phyloP scores from a whole-genome alignment of 257 asterid species.

The Solanum chiquidenum region DNA sequence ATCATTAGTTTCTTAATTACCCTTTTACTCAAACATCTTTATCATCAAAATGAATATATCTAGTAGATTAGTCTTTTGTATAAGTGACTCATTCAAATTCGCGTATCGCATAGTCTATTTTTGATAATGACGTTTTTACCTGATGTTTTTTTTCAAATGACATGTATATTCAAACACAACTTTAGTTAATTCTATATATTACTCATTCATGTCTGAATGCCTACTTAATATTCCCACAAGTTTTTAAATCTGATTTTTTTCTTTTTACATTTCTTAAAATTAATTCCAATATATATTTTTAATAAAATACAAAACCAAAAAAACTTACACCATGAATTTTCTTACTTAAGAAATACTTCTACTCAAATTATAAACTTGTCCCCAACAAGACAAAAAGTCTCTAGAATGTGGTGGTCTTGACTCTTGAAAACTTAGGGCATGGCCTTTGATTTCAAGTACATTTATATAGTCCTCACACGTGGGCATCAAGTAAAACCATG shows the following conservation, averaged over 20 bases:
- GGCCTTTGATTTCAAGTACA: neutral
- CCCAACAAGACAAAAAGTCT: neutral
- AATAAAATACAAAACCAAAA: neutral
- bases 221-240: neutral
- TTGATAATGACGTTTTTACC: neutral
- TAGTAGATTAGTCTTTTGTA: too few species aligned
- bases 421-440: neutral
- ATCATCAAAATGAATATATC: neutral
- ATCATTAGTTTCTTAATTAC: neutral
- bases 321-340: neutral
- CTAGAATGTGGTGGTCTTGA: neutral
- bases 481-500: neutral
- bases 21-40: neutral
- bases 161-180: neutral
- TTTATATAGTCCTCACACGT: conserved; percentile 4
- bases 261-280: neutral
- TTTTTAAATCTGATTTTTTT: neutral
- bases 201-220: neutral
- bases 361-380: neutral
- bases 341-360: neutral
- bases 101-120: too few species aligned
- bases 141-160: neutral
- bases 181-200: neutral
- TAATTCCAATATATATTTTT: neutral
- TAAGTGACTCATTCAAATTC: neutral